Percentiles rank a stretch among this genome's conserved stretches.
Evolutionary conservation across 2,329 filamentous ascomycete species (phyloP).

Genomic region (Fusarium sp.): DNA sequence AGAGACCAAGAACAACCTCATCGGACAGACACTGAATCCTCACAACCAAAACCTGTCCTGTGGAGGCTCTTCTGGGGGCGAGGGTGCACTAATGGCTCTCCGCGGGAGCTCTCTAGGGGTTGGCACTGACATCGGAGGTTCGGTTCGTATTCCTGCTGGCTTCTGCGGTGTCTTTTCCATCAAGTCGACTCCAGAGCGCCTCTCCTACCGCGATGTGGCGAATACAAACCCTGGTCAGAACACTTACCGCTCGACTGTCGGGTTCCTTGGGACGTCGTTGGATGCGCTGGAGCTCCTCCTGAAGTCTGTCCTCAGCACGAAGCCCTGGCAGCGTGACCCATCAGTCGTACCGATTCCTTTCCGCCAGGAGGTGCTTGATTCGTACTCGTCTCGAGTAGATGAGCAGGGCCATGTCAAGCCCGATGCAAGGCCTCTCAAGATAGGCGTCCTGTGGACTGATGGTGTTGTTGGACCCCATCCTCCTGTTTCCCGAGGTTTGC

Average conservation of each 20-base stretch:
- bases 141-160: conserved; percentile 48
- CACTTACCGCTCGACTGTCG: conserved; percentile 71
- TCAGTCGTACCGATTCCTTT: conserved; percentile 75
- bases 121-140: conserved; percentile 53
- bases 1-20: conserved; percentile 51
- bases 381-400: conserved; percentile 50
- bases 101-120: conserved; percentile 49
- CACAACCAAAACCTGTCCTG: conserved; percentile 47
- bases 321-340: conserved; percentile 77
- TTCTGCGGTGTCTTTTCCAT: conserved; percentile 41
- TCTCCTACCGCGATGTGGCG: conserved; percentile 35
- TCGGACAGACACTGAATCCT: conserved; percentile 50
- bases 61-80: conserved; percentile 53
- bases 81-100: conserved; percentile 50
- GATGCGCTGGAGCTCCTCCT: conserved; percentile 66
- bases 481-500: conserved; percentile 60
- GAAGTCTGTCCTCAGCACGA: conserved; percentile 65
- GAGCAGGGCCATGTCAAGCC: background rate
- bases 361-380: conserved; percentile 60
- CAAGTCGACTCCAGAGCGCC: conserved; percentile 32
- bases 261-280: conserved; percentile 69
- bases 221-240: conserved; percentile 65
- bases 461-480: conserved; percentile 64
- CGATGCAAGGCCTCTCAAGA: conserved; percentile 56
- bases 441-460: conserved; percentile 67